phyloP scores from a whole-genome alignment of 129 eudicot genomes.

The Glebionis coronaria region DNA sequence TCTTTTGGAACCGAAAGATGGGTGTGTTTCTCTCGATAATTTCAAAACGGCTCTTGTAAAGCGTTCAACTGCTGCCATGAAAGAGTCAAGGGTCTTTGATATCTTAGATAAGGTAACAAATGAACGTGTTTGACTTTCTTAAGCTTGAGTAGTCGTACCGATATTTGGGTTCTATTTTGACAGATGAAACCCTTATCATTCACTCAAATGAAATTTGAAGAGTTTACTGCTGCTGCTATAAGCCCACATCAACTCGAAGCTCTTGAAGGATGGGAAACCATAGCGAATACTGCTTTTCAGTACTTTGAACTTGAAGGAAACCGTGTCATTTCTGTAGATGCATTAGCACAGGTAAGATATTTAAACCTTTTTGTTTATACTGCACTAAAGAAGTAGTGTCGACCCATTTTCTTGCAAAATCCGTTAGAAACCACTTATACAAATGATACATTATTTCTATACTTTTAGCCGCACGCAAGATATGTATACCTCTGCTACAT shows the following conservation, averaged over 20 bases:
- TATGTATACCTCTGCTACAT: background rate
- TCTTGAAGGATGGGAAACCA: conserved; percentile 79
- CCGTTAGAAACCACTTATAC: too few relatives aligned
- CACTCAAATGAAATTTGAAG: conserved; percentile 76
- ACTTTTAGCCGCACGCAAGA: too few relatives aligned
- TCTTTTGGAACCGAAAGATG: conserved; percentile 82
- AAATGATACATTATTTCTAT: too few relatives aligned
- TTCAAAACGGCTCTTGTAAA: conserved; percentile 81
- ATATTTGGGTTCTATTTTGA: conserved; percentile 9
- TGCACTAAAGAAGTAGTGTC: background rate
- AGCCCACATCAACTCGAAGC: conserved; percentile 91
- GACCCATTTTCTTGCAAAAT: too few relatives aligned
- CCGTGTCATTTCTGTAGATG: conserved; percentile 56
- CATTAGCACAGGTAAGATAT: conserved; percentile 63
- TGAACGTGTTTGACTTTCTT: background rate
- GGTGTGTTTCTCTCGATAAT: conserved; percentile 67
- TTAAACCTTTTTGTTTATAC: conserved; percentile 9
- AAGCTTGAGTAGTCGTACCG: background rate
- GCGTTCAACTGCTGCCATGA: conserved; percentile 83
- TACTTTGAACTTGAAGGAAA: conserved; percentile 86
- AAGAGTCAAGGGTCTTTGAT: conserved; percentile 73
- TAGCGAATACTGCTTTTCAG: conserved; percentile 62
- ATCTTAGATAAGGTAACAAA: conserved; percentile 68
- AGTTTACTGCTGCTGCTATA: conserved; percentile 87
- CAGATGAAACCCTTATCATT: conserved; percentile 80